These are phyloP conservation scores for Chalaropsis ovoidea DNA, from an alignment of 2,329 filamentous ascomycete species.

Conservation along the genomic window DNA sequence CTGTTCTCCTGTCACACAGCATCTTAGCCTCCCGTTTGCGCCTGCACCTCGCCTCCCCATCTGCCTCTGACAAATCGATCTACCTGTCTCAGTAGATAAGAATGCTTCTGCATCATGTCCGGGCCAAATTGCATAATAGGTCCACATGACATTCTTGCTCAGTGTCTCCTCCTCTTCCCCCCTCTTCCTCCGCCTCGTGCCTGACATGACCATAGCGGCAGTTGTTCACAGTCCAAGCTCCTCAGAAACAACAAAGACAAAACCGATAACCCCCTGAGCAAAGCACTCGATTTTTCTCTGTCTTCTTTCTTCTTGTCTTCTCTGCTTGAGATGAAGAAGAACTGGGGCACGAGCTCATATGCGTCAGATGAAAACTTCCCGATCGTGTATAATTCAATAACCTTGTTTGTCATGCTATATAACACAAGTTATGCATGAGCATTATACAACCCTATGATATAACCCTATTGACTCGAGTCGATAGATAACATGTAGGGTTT, in stretches of 20 bases:
- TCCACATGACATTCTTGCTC: neutral
- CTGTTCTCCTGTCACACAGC: neutral
- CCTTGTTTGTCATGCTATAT: neutral
- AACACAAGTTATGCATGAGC: neutral
- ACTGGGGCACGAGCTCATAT: neutral
- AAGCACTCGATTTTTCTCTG: neutral
- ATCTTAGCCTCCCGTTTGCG: neutral
- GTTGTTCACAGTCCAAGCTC: constrained; percentile 8
- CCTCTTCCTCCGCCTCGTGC: neutral
- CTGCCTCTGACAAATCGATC: neutral
- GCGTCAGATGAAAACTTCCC: neutral
- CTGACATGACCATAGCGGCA: constrained; percentile 2
- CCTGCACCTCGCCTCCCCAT: neutral
- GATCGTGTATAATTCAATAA: neutral
- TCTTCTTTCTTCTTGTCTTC: neutral
- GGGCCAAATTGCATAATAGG: constrained; percentile 1
- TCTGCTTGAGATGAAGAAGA: neutral
- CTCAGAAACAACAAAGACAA: neutral
- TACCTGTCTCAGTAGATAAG: neutral
- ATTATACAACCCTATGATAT: neutral
- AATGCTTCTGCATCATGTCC: neutral
- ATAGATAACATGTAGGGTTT: neutral
- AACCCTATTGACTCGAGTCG: neutral
- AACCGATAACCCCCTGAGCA: neutral
- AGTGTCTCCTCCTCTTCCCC: neutral